Conservation (phyloP, 768 basidiomycete species). For the Xerocomus brunneocitrinus region DNA sequence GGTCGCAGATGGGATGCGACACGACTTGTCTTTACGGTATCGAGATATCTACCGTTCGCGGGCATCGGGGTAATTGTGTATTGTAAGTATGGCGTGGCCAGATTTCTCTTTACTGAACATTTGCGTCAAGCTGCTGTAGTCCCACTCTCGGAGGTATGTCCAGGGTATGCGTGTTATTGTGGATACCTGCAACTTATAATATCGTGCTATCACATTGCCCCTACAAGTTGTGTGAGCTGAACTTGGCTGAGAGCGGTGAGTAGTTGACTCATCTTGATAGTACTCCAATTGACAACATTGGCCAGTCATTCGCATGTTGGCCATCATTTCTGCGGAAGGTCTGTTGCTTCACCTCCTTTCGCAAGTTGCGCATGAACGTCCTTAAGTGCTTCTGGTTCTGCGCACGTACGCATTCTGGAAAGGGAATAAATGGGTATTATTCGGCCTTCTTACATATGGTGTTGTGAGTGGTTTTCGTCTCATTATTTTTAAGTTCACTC, state of each 20-base stretch:
- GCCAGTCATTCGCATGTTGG: constrained; percentile 9
- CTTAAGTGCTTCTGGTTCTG: constrained; percentile 12
- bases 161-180: neutral
- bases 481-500: neutral
- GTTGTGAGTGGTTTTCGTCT: constrained; percentile 1
- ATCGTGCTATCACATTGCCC: neutral
- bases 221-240: neutral
- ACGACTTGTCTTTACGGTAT: constrained; percentile 12
- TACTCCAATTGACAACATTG: neutral
- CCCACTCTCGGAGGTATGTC: constrained; percentile 3
- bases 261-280: neutral
- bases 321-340: constrained; percentile 13
- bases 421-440: constrained; percentile 7
- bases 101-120: neutral
- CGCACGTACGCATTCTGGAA: constrained; percentile 22
- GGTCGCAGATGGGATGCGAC: constrained; percentile 12
- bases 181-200: neutral
- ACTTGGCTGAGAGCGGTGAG: constrained; percentile 8
- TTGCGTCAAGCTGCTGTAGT: constrained; percentile 3
- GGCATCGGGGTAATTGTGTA: constrained; percentile 10
- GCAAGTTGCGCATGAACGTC: neutral
- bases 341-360: neutral
- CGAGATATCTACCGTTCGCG: constrained; percentile 20
- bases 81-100: constrained; percentile 1
- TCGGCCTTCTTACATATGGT: constrained; percentile 10